phyloP scores from a whole-genome alignment of 2,329 filamentous ascomycete genomes.

The Bipolaris cookei region DNA sequence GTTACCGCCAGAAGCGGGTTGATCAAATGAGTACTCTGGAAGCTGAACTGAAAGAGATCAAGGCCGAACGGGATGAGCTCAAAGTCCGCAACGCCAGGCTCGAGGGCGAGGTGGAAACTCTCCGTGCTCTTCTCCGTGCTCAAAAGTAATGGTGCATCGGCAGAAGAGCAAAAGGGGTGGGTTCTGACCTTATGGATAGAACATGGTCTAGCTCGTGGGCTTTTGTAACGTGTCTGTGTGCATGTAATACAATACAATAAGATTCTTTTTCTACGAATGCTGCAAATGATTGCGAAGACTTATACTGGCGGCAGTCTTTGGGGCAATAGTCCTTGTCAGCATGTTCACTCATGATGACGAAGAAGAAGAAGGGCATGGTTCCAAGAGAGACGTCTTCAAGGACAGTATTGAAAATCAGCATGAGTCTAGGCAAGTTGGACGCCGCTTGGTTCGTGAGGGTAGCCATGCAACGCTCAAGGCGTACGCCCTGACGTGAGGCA shows the following conservation, averaged over 20 bases:
- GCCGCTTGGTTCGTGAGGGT: background rate
- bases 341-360: conserved; percentile 8
- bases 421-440: conserved; percentile 7
- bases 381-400: background rate
- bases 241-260: conserved; percentile 13
- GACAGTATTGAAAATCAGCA: conserved; percentile 6
- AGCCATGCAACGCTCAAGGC: too few species aligned
- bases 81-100: conserved; percentile 67
- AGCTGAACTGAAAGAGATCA: conserved; percentile 63
- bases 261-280: conserved; percentile 7
- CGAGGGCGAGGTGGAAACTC: conserved; percentile 68
- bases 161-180: conserved; percentile 20
- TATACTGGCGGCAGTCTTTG: background rate
- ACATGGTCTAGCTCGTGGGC: background rate
- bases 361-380: background rate
- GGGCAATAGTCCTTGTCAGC: background rate
- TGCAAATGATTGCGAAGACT: conserved; percentile 2
- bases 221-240: conserved; percentile 20
- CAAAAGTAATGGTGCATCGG: conserved; percentile 30
- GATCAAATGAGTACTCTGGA: conserved; percentile 70
- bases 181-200: conserved; percentile 32
- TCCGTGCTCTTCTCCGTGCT: conserved; percentile 60
- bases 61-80: conserved; percentile 68
- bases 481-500: too few species aligned
- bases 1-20: conserved; percentile 73